Evolutionary conservation across 495 filamentous ascomycete species (phyloP).

Genomic region (Penicillium malachiteum): DNA sequence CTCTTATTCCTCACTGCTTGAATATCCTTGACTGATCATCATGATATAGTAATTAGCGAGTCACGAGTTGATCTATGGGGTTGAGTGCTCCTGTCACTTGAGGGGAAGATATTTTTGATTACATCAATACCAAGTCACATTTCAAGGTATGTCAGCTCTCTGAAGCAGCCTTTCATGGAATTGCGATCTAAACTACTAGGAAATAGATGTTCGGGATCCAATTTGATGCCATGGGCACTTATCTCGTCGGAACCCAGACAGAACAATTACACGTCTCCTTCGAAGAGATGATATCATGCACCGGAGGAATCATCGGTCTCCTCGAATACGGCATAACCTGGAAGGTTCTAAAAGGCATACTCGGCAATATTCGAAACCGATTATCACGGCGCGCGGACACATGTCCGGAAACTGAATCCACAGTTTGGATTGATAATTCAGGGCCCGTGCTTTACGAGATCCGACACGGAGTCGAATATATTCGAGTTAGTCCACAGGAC

Average conservation of each 20-base stretch:
- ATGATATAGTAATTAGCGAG: neutral
- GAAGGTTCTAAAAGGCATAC: slow-evolving; percentile 11
- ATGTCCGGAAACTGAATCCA: slow-evolving; percentile 6
- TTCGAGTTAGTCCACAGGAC: slow-evolving; percentile 14
- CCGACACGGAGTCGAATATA: slow-evolving; percentile 14
- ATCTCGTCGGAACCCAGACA: slow-evolving; percentile 22
- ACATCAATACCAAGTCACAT: neutral
- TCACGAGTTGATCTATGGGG: neutral
- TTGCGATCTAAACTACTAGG: too few species aligned
- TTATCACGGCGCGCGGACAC: slow-evolving; percentile 7
- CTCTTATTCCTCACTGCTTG: too few species aligned
- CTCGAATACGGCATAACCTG: slow-evolving; percentile 23
- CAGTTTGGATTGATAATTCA: slow-evolving; percentile 24
- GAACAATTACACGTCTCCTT: slow-evolving; percentile 24
- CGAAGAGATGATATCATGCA: slow-evolving; percentile 22
- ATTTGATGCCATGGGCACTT: slow-evolving; percentile 23
- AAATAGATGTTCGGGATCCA: slow-evolving; percentile 24
- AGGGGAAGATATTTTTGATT: neutral
- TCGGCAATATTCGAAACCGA: slow-evolving; percentile 15
- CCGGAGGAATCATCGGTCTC: slow-evolving; percentile 19
- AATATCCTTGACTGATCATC: neutral
- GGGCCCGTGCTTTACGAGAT: slow-evolving; percentile 20
- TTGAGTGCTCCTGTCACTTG: neutral
- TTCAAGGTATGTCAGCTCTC: neutral
- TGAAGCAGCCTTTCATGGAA: too few species aligned